A percentile compares a stretch with the other conserved stretches of the same genome.
phyloP scores from a whole-genome alignment of 2,329 filamentous ascomycete genomes.

The Xylaria sp. region DNA sequence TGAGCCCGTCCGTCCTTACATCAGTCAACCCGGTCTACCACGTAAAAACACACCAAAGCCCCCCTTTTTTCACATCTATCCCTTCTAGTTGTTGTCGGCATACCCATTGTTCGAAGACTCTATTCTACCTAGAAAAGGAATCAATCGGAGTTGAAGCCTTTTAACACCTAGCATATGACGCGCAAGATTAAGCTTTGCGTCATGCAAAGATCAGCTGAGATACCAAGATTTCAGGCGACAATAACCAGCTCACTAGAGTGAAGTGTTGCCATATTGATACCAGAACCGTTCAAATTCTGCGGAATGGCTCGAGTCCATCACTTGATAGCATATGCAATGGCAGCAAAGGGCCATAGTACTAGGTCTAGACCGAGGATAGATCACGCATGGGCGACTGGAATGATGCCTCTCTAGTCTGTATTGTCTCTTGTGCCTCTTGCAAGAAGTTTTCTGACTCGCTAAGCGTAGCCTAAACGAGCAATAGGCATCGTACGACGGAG shows the following conservation, averaged over 20 bases:
- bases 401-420: conserved; percentile 54
- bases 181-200: conserved; percentile 67
- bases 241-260: conserved; percentile 66
- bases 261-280: neutral
- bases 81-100: neutral
- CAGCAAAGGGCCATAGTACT: neutral
- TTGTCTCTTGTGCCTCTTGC: conserved; percentile 45
- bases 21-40: neutral
- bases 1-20: neutral
- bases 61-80: neutral
- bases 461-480: neutral
- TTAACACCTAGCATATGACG: conserved; percentile 59
- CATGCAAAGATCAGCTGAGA: conserved; percentile 73
- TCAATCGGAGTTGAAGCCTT: conserved; percentile 67
- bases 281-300: neutral
- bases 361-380: too few relatives aligned
- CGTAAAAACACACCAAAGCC: neutral
- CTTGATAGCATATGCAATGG: neutral
- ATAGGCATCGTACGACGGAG: neutral
- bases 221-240: conserved; percentile 69
- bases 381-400: conserved; percentile 44
- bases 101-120: neutral
- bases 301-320: neutral
- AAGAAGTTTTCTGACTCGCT: conserved; percentile 19
- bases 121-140: conserved; percentile 65